A percentile compares a stretch with the other conserved stretches of the same genome.
Conservation (phyloP, 148 eudicot species). For the Fagopyrum homotropicum region DNA sequence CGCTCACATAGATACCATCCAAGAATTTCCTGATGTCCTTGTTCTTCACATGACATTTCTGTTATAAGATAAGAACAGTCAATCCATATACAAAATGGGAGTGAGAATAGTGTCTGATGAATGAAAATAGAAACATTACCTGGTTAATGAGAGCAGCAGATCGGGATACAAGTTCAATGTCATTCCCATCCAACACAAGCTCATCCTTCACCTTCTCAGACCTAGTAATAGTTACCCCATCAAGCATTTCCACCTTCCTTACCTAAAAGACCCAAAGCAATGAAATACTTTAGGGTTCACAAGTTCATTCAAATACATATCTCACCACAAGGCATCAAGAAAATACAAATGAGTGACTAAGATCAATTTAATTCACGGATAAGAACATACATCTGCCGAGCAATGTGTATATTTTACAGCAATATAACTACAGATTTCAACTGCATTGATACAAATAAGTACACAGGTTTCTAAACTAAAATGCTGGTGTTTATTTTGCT, state of each 20-base stretch:
- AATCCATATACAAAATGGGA: background rate
- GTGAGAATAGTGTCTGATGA: background rate
- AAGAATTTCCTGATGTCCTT: conserved; percentile 15
- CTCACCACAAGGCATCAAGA: background rate
- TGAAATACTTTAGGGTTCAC: background rate
- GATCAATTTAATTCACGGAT: background rate
- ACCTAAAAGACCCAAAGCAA: background rate
- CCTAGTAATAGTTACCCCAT: conserved; percentile 9
- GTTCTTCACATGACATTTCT: conserved; percentile 16
- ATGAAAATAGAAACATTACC: background rate
- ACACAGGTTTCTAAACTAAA: background rate
- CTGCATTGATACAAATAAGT: background rate
- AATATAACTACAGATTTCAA: background rate
- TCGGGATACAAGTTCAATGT: conserved; percentile 15
- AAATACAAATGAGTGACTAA: background rate
- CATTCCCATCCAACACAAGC: conserved; percentile 14
- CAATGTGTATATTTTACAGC: background rate
- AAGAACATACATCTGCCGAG: background rate
- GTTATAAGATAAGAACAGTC: background rate
- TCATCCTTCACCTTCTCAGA: conserved; percentile 16
- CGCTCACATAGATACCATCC: conserved; percentile 15
- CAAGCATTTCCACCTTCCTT: conserved; percentile 15
- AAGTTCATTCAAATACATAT: background rate
- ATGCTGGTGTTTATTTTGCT: background rate
- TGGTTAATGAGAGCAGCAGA: conserved; percentile 14